Base-by-base conservation (phyloP, 2,329 filamentous ascomycete genomes). In the Didymosphaeria variabile region DNA sequence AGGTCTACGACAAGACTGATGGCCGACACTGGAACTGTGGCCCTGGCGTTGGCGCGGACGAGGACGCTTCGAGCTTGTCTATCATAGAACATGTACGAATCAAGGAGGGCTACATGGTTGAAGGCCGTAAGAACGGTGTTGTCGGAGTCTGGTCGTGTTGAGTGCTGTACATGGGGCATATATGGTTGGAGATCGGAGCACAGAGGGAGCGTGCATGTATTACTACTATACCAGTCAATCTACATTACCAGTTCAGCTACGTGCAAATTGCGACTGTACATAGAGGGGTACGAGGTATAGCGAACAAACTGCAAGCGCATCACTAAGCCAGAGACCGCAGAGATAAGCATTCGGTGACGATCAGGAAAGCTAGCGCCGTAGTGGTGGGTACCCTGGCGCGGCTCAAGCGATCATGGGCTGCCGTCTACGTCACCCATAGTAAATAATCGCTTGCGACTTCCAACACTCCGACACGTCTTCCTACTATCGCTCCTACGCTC, bases 1-100 rank as follows among this genome's bases (percentile, higher is more conserved):
- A 99, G 81, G 91, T 99, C 61, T 99, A 98, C 81, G 95, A 99
- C 82, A 98, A 98, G 85, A 90, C 93, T 3, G 95, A 99, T 76
- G 93, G 93, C 44, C 85, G 92, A 63, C 95, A 98, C 79, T 99
- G 95, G 95, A 93, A 97, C 78, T 97, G 94, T 79, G 95, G 95
- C 56, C 90, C 93, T 2, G 94, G 94, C 38, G 88, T 91, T 51
- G 85, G 84, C 3, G 77, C 80, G 12, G 89, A 89, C 61, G 87
- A 88, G 21, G 88, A 91, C 55, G 87, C 86, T 13, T 88, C 87
- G 68, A 86, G 60, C 23, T 66, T 77, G 10, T 71, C 77, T 0
- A 71, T 78, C 5, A 90, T 99, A 21, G 94, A 98, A 80, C 88
- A 87, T 61, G 94, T 98, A 60, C 87, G 94, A 67, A 90, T 98